A percentile compares a stretch with the other conserved stretches of the same genome.
These are phyloP conservation scores for Diplodia corticola DNA, from an alignment of 2,329 filamentous ascomycete species.

Conservation along the genomic window DNA sequence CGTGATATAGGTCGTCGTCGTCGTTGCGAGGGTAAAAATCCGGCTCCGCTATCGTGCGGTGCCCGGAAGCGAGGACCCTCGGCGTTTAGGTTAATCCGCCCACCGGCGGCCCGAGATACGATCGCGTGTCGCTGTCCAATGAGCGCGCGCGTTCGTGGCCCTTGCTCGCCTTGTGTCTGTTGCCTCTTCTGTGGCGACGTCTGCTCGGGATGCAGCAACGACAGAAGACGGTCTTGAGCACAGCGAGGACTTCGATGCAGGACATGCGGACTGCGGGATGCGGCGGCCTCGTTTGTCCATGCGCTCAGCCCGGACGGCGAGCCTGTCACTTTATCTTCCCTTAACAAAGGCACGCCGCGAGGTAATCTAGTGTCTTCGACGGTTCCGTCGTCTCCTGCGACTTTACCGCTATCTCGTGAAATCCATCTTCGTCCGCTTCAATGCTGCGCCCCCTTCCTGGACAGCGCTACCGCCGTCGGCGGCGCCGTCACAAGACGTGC, in stretches of 20 bases:
- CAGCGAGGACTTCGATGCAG: conserved; percentile 5
- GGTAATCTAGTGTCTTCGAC: conserved; percentile 10
- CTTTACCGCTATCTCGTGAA: neutral
- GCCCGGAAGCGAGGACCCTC: conserved; percentile 16
- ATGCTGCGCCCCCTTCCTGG: conserved; percentile 4
- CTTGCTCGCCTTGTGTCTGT: neutral
- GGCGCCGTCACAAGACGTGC: neutral
- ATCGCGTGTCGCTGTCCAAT: neutral
- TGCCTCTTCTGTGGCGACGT: neutral
- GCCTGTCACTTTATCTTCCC: neutral
- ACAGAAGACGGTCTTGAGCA: conserved; percentile 9
- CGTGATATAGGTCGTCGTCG: conserved; percentile 24
- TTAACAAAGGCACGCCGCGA: conserved; percentile 9
- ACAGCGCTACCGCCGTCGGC: neutral
- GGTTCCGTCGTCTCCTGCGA: conserved; percentile 5
- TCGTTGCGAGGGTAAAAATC: conserved; percentile 21
- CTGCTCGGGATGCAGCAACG: neutral
- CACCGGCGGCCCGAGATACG: neutral
- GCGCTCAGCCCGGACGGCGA: neutral
- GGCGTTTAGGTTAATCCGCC: conserved; percentile 11
- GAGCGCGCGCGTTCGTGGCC: neutral
- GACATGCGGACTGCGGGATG: neutral
- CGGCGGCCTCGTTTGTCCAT: neutral
- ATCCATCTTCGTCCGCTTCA: neutral
- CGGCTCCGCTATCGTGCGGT: conserved; percentile 19